Percentiles rank a stretch among this genome's conserved stretches.
phyloP scores from a whole-genome alignment of 768 basidiomycete genomes.

The Lyophyllum decastes region DNA sequence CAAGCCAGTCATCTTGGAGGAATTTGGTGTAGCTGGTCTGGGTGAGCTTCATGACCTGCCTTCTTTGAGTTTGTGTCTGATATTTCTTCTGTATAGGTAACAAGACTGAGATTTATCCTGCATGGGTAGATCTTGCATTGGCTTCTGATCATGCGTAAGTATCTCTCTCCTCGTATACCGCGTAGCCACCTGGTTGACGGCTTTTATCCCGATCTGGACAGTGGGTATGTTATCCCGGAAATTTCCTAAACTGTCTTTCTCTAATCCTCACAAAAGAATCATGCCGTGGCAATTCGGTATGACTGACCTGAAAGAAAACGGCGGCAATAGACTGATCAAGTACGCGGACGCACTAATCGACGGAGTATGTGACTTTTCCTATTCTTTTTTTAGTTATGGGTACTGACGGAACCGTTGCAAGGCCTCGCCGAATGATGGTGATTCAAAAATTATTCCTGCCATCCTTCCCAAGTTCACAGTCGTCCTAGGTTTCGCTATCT shows the following conservation, averaged over 20 bases:
- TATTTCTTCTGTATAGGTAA: constrained; percentile 35
- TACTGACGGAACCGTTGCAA: constrained; percentile 11
- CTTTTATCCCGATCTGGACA: not conserved
- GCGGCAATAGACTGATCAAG: constrained; percentile 55
- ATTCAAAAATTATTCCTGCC: not conserved
- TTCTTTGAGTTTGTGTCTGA: not conserved
- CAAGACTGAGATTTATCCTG: constrained; percentile 50
- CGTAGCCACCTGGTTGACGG: not conserved
- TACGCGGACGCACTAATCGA: constrained; percentile 54
- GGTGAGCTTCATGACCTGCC: constrained; percentile 27
- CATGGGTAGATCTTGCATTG: constrained; percentile 50
- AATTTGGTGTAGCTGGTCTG: constrained; percentile 54
- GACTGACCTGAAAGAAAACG: constrained; percentile 47
- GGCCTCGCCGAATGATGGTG: constrained; percentile 61
- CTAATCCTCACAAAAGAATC: constrained; percentile 33
- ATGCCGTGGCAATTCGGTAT: constrained; percentile 63
- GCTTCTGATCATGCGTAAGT: constrained; percentile 52
- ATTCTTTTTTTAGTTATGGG: not conserved
- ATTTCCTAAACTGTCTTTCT: not conserved
- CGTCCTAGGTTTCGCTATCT: constrained; percentile 45
- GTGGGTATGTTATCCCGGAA: not conserved
- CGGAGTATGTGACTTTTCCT: constrained; percentile 31
- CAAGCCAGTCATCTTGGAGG: constrained; percentile 66
- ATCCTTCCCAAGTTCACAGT: not conserved
- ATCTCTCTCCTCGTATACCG: not conserved